These are phyloP conservation scores for Cytospora piceicola DNA, from an alignment of 2,329 filamentous ascomycete genomes.

Conservation along the genomic window DNA sequence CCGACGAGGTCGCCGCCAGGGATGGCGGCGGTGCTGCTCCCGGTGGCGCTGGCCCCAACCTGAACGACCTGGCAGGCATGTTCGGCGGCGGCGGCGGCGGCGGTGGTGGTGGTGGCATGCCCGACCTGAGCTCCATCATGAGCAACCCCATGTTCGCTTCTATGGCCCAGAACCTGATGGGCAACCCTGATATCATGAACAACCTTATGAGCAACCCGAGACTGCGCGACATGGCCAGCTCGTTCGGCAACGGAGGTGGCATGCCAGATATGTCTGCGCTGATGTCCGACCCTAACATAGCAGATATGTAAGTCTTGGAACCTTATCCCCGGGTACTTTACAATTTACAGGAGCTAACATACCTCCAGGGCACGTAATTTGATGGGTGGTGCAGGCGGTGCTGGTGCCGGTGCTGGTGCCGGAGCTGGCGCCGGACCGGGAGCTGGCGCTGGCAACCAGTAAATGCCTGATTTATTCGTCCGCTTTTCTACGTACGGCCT, in stretches of 20 bases:
- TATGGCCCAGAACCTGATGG: conserved; percentile 98
- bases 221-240: conserved; percentile 83
- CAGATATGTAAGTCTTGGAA: conserved; percentile 77
- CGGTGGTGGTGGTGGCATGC: conserved; percentile 77
- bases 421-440: conserved; percentile 25
- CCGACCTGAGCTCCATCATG: conserved; percentile 86
- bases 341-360: conserved; percentile 10
- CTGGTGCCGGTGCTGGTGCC: conserved; percentile 30
- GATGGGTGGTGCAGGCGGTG: conserved; percentile 39
- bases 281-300: conserved; percentile 91
- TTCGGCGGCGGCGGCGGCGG: conserved; percentile 62
- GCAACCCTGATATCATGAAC: conserved; percentile 88
- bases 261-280: conserved; percentile 85
- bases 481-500: not conserved
- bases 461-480: not conserved
- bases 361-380: conserved; percentile 36
- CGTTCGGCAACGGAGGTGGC: conserved; percentile 66
- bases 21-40: conserved; percentile 47
- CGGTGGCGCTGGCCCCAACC: conserved; percentile 68
- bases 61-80: conserved; percentile 73
- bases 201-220: conserved; percentile 95
- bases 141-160: conserved; percentile 97
- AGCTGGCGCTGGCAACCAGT: conserved; percentile 18
- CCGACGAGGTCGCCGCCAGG: conserved; percentile 48
- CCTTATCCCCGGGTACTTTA: not conserved